Evolutionary conservation across 352 stramenopile species (phyloP).

Genomic region (Phytophthora megakarya): DNA sequence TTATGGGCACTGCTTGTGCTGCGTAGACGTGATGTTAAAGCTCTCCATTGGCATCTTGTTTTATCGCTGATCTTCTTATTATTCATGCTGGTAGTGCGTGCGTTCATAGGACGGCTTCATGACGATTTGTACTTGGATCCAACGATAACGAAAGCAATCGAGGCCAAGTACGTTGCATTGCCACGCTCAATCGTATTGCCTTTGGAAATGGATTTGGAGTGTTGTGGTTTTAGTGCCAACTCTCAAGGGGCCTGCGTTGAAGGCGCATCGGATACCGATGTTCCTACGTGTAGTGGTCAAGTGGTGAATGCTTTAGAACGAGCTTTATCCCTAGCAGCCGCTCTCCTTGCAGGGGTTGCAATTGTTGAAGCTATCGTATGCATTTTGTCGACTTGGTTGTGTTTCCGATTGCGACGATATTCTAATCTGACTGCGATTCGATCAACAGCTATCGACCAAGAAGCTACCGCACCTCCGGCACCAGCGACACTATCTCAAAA

Average conservation of each 20-base stretch:
- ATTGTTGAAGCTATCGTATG: constrained; percentile 29
- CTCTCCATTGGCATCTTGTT: constrained; percentile 38
- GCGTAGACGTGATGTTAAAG: constrained; percentile 34
- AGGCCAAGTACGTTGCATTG: constrained; percentile 40
- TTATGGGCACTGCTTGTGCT: constrained; percentile 36
- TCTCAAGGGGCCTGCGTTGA: constrained; percentile 42
- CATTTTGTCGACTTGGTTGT: constrained; percentile 25
- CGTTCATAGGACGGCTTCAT: constrained; percentile 39
- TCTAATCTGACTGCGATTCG: constrained; percentile 11
- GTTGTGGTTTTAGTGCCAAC: constrained; percentile 47
- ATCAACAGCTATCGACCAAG: not conserved
- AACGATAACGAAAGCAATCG: constrained; percentile 35
- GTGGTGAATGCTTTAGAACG: constrained; percentile 21
- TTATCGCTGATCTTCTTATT: constrained; percentile 41
- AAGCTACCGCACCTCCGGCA: not conserved
- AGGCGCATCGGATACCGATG: not conserved
- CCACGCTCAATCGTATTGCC: constrained; percentile 19
- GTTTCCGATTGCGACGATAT: constrained; percentile 36
- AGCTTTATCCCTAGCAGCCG: constrained; percentile 21
- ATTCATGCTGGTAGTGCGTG: constrained; percentile 30
- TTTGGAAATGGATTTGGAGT: constrained; percentile 53
- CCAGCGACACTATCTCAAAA: constrained; percentile 20
- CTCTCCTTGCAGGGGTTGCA: constrained; percentile 25
- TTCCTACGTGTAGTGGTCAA: constrained; percentile 38
- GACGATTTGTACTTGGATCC: constrained; percentile 45